phyloP scores from a whole-genome alignment of 108 stramenopile genomes.

The Pseudonitzschia multistriata region DNA sequence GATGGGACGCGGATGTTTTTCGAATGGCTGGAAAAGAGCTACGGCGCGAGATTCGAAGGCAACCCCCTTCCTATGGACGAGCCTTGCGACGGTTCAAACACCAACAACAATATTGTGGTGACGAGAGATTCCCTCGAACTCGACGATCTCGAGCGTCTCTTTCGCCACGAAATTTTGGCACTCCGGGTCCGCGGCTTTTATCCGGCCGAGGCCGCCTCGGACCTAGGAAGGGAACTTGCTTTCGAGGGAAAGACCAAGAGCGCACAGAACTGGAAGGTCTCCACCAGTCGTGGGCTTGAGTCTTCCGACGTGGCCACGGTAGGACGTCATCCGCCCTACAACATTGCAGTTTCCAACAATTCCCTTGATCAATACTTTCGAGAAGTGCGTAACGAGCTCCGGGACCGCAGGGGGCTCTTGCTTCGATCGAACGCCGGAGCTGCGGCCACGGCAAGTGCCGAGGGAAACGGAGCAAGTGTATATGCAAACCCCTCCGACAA shows the following conservation, averaged over 20 bases:
- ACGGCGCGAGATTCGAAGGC: constrained; percentile 31
- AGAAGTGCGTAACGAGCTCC: constrained; percentile 64
- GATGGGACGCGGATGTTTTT: constrained; percentile 39
- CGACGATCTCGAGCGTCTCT: constrained; percentile 33
- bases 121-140: constrained; percentile 10
- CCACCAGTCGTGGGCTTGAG: constrained; percentile 67
- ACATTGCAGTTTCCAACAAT: constrained; percentile 61
- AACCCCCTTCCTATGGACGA: constrained; percentile 25
- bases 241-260: constrained; percentile 21
- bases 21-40: constrained; percentile 44
- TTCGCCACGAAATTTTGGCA: constrained; percentile 63
- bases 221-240: constrained; percentile 53
- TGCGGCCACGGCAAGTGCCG: neutral
- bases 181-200: constrained; percentile 72
- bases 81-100: too few species aligned
- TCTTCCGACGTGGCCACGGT: constrained; percentile 74
- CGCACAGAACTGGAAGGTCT: constrained; percentile 68
- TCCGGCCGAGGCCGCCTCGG: constrained; percentile 38
- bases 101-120: constrained; percentile 23
- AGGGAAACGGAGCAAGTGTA: constrained; percentile 7
- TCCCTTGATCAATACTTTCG: constrained; percentile 57
- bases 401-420: constrained; percentile 35
- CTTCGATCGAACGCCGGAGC: too few species aligned
- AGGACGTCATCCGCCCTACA: constrained; percentile 80
- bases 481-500: neutral